A percentile compares a stretch with the other conserved stretches of the same genome.
Evolutionary conservation across 169 alveolate genomes (phyloP).

Genomic region (Babesia gibsoni): DNA sequence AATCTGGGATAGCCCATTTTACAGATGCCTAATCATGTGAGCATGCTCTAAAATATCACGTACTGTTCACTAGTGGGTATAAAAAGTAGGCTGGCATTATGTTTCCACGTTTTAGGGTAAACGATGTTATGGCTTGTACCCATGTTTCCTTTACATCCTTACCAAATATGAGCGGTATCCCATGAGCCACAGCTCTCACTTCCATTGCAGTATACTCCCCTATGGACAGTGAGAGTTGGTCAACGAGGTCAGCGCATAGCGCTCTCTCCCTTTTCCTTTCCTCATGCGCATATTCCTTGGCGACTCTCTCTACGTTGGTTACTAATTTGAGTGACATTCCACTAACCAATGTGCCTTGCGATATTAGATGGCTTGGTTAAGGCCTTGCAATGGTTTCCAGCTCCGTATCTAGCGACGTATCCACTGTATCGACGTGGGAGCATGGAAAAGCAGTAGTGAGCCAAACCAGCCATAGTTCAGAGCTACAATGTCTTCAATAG

Average conservation of each 20-base stretch:
- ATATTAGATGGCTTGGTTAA: constrained; percentile 41
- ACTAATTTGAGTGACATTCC: background rate
- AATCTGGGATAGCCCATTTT: constrained; percentile 36
- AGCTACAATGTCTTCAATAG: no score
- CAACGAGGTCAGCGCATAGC: constrained; percentile 15
- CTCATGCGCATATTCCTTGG: constrained; percentile 13
- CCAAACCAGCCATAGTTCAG: constrained; percentile 1
- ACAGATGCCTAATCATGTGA: constrained; percentile 13
- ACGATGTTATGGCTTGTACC: constrained; percentile 39
- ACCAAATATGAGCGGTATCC: constrained; percentile 33
- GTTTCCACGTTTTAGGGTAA: constrained; percentile 33
- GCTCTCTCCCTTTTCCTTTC: background rate
- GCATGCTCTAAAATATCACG: background rate
- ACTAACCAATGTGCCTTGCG: constrained; percentile 48
- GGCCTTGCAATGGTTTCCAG: background rate
- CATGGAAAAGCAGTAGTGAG: background rate
- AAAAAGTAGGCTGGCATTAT: constrained; percentile 55
- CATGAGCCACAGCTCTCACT: constrained; percentile 57
- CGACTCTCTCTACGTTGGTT: constrained; percentile 5
- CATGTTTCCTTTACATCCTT: constrained; percentile 13
- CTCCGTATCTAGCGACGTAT: constrained; percentile 26
- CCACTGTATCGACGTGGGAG: constrained; percentile 49
- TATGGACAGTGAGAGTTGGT: constrained; percentile 16
- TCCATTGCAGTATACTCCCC: constrained; percentile 51
- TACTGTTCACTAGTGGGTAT: constrained; percentile 57